These are phyloP conservation scores for Pyricularia pennisetigena DNA, from an alignment of 2,329 filamentous ascomycete species.

Conservation along the genomic window DNA sequence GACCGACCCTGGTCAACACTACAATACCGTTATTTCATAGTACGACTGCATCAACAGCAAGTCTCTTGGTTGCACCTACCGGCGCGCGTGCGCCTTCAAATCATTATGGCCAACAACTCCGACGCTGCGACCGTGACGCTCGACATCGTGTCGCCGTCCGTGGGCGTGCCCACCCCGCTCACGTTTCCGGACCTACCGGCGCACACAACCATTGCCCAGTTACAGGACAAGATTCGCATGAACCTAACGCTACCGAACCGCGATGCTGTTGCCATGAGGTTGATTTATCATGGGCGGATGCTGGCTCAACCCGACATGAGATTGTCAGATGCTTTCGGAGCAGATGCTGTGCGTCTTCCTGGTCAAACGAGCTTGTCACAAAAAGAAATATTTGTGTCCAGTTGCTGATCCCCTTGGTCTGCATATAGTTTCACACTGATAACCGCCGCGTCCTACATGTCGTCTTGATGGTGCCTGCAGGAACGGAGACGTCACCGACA, in stretches of 20 bases:
- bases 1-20: not conserved
- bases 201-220: constrained; percentile 5
- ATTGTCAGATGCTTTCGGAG: constrained; percentile 46
- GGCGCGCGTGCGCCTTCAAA: not conserved
- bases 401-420: not conserved
- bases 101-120: constrained; percentile 8
- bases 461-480: constrained; percentile 9
- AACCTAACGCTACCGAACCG: constrained; percentile 31
- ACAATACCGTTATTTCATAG: not conserved
- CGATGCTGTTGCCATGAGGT: constrained; percentile 42
- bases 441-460: not conserved
- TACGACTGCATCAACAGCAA: not conserved
- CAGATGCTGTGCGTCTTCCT: constrained; percentile 34
- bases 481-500: constrained; percentile 37
- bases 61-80: not conserved
- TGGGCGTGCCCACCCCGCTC: constrained; percentile 25
- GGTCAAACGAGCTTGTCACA: not conserved
- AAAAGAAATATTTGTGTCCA: not conserved
- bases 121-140: constrained; percentile 34
- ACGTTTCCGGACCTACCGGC: constrained; percentile 3
- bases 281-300: constrained; percentile 51
- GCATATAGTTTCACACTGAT: not conserved
- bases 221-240: constrained; percentile 6
- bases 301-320: constrained; percentile 44
- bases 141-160: constrained; percentile 49